Evolutionary conservation across 441 rosid genomes (phyloP).

Genomic region (Raphanus hybrid): DNA sequence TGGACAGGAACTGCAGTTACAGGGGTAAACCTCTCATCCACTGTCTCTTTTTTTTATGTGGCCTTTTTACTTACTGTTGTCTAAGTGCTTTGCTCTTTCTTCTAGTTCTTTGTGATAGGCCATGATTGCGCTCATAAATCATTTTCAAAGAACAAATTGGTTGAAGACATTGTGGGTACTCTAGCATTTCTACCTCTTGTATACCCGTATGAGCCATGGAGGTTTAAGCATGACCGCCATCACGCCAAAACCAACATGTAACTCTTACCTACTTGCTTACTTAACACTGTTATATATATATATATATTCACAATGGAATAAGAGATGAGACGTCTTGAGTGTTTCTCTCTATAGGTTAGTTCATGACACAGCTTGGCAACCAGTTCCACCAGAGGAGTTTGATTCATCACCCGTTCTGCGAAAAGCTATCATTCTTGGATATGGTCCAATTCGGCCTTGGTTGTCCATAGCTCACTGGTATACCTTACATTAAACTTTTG

Average conservation of each 20-base stretch:
- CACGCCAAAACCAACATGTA: conserved; percentile 98
- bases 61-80: too few relatives aligned
- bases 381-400: conserved; percentile 75
- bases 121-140: conserved; percentile 98
- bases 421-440: conserved; percentile 76
- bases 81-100: conserved; percentile 27
- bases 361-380: conserved; percentile 98
- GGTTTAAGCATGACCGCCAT: conserved; percentile 93
- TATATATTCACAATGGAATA: background rate
- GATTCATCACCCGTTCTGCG: conserved; percentile 62
- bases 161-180: conserved; percentile 94
- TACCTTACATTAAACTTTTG: background rate
- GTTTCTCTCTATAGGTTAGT: conserved; percentile 55
- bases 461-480: conserved; percentile 97
- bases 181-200: conserved; percentile 88
- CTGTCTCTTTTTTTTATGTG: too few relatives aligned
- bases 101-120: conserved; percentile 93
- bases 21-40: conserved; percentile 59
- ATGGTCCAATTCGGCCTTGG: conserved; percentile 92
- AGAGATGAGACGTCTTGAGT: background rate
- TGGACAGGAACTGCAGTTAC: conserved; percentile 96
- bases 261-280: background rate
- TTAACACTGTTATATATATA: background rate
- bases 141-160: conserved; percentile 16
- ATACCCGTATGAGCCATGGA: conserved; percentile 97